Percentiles rank a stretch among this genome's conserved stretches.
Conservation (phyloP, 2,329 filamentous ascomycete species). For the Microdochium bolleyi region DNA sequence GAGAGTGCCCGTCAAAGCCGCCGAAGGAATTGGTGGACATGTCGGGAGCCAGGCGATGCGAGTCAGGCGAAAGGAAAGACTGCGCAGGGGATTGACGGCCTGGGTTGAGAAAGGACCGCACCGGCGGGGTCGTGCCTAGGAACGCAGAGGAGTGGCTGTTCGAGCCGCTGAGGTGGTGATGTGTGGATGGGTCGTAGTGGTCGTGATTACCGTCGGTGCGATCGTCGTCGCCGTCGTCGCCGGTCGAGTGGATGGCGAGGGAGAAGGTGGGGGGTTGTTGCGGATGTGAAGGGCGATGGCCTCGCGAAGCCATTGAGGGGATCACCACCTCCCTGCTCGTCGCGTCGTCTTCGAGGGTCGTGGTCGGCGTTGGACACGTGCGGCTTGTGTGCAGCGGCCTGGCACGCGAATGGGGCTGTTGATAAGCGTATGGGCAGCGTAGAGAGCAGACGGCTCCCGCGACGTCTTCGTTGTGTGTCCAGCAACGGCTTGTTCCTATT, state of each 20-base stretch:
- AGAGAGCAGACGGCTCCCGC: too few species aligned
- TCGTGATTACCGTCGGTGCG: conserved; percentile 9
- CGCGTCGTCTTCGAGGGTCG: too few species aligned
- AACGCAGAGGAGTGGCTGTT: background rate
- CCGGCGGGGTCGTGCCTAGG: background rate
- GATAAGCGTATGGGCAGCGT: too few species aligned
- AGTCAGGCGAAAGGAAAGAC: background rate
- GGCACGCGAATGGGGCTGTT: too few species aligned
- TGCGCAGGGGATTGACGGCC: background rate
- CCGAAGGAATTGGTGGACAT: conserved; percentile 5
- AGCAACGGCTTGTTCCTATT: too few species aligned
- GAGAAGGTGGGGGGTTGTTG: conserved; percentile 2
- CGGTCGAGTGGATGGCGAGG: background rate
- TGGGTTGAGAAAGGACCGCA: background rate
- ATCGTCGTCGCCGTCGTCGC: conserved; percentile 4
- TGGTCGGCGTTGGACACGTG: too few species aligned
- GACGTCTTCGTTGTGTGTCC: too few species aligned
- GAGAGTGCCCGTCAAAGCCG: conserved; percentile 10
- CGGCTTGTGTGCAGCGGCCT: too few species aligned
- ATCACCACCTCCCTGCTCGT: too few species aligned
- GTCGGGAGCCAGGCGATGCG: background rate
- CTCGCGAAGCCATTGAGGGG: background rate
- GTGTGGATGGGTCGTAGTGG: conserved; percentile 10
- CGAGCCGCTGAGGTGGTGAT: background rate
- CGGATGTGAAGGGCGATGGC: conserved; percentile 10